Evolutionary conservation across 2,329 filamentous ascomycete genomes (phyloP), one percentile per base, ranked within the genome.

Genomic region (Microcyclospora pomicola): DNA sequence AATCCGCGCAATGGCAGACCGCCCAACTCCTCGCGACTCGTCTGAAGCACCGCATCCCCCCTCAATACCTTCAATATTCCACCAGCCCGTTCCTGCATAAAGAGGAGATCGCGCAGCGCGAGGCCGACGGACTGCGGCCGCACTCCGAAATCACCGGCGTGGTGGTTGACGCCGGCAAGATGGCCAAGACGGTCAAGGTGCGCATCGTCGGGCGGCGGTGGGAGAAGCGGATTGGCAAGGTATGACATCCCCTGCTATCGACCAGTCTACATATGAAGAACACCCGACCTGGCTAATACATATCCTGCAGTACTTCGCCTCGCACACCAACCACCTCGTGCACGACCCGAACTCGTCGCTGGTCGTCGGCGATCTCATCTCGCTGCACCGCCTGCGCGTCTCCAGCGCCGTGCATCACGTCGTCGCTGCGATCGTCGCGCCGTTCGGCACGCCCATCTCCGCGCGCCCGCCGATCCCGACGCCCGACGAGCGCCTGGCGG

Each of bases 171-270:
- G 76, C 82, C 6, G 83, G 82, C 14, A 69, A 78, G 42, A 86
- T 86, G 79, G 63, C 75, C 42, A 82, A 79, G 61, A 86, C 82
- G 2, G 80, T 86, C 40, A 86, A 82, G 61, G 82, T 87, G 44
- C 73, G 77, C 47, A 69, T 87, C 11, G 77, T 80, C 36, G 72
- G 70, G 11, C 73, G 77, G 55, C 71, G 74, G 55, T 88, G 80
- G 78, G 82, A 87, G 56, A 71, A 69, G 42, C 68, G 71, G 44
- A 72, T 88, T 38, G 70, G 77, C 56, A 88, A 88, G 69, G 82
- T 83, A 57, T 38, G 54, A 16, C 30, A 37, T 31, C 15, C 28
- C 10, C 11, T 12, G 9, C 11, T 9, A 15, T 24, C 9, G 28
- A 30, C 28, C 28, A 30, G 9, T n/a, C n/a, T n/a, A n/a, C n/a